Evolutionary conservation across 306 rosid genomes (phyloP).

Genomic region (Mucuna pruriens): DNA sequence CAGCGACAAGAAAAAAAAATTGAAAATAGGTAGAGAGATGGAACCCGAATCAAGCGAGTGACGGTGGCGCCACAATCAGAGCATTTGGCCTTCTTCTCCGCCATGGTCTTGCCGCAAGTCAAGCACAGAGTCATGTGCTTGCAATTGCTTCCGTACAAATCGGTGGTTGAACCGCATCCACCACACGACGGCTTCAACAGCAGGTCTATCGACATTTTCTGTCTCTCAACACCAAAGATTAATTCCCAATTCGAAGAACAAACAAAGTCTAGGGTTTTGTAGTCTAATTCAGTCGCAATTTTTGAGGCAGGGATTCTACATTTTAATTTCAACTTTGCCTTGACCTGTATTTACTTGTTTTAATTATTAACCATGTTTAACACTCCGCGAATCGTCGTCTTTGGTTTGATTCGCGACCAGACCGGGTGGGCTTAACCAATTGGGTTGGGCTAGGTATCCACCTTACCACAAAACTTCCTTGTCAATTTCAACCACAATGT

Average conservation of each 20-base stretch:
- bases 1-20: not conserved
- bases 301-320: not conserved
- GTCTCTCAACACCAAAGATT: not conserved
- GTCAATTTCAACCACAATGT: too few species aligned
- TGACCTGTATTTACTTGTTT: too few species aligned
- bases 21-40: constrained; percentile 11
- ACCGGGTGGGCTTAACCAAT: not conserved
- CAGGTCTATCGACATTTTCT: constrained; percentile 63
- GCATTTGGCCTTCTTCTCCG: constrained; percentile 69
- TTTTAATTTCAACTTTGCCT: too few species aligned
- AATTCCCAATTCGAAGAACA: not conserved
- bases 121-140: constrained; percentile 84
- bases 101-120: constrained; percentile 80
- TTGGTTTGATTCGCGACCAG: not conserved
- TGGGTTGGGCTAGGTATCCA: not conserved
- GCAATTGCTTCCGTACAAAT: constrained; percentile 85
- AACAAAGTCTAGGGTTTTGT: constrained; percentile 6
- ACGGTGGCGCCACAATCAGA: constrained; percentile 67
- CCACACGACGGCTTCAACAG: constrained; percentile 62
- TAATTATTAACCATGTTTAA: not conserved
- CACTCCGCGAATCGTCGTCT: not conserved
- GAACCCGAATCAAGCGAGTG: constrained; percentile 77
- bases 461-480: too few species aligned
- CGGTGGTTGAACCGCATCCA: constrained; percentile 75
- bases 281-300: not conserved